Evolutionary conservation across 371 early-diverging fungal genomes (phyloP).

Genomic region (Saksenaea vasiformis): DNA sequence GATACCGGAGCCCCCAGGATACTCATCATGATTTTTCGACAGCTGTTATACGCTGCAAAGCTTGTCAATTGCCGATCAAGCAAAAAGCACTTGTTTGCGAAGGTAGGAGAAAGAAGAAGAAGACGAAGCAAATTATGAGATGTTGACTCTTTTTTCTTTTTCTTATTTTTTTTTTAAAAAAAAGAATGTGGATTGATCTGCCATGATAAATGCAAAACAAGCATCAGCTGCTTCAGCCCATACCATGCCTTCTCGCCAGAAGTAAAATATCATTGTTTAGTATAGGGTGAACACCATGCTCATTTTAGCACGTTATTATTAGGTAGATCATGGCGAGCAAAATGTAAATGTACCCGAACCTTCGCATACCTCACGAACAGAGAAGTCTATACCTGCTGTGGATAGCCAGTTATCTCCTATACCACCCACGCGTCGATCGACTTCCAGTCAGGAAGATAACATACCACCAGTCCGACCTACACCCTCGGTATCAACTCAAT

Average conservation of each 20-base stretch:
- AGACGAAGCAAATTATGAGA: background rate
- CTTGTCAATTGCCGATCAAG: slow-evolving; percentile 38
- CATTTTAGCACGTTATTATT: background rate
- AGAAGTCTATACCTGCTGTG: background rate
- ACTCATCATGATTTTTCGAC: background rate
- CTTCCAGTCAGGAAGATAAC: background rate
- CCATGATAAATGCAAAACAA: slow-evolving; percentile 41
- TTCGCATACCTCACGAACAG: background rate
- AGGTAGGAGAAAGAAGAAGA: slow-evolving; percentile 19
- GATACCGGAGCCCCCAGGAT: background rate
- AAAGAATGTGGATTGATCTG: slow-evolving; percentile 37
- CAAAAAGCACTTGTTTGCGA: slow-evolving; percentile 43
- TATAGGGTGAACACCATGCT: background rate
- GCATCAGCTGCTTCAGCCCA: slow-evolving; percentile 7
- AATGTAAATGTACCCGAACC: background rate
- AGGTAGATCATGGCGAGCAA: background rate
- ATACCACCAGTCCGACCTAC: slow-evolving; percentile 19
- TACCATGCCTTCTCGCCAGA: background rate
- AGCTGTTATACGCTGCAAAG: slow-evolving; percentile 41
- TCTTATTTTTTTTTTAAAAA: no score
- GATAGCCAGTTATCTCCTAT: background rate
- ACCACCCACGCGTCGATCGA: background rate
- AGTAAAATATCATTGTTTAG: background rate
- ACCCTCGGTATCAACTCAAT: slow-evolving; percentile 35
- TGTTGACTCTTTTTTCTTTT: no score